Base-by-base conservation (phyloP, 2,329 filamentous ascomycete species). In the Penicillium sp. region DNA sequence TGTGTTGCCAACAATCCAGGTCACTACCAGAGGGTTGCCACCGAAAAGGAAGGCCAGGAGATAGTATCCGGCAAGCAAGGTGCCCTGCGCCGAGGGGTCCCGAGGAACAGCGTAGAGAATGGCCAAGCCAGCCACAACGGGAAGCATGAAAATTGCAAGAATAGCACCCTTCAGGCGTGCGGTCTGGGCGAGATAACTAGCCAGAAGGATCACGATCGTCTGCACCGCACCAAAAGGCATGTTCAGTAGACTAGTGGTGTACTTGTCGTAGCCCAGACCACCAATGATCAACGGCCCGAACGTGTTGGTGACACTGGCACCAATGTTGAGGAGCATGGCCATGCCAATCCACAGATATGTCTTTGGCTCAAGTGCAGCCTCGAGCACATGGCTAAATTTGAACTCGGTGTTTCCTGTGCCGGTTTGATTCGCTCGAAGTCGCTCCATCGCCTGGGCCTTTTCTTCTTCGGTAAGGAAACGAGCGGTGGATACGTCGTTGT, bases 1-100 rank as follows among this genome's bases (percentile, higher is more conserved):
- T 0, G 86, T 89, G 70, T 90, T 90, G 7, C 83, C 85, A 6
- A 89, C 81, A 58, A 89, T 86, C 88, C 88, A 91, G 0, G 85
- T 82, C 0, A 89, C 84, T 27, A 89, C 83, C 10, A 90, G 76
- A 0, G 87, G 87, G 65, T 88, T 89, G 1, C 83, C 85, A 1
- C 85, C 86, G 60, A 86, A 90, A 9, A 89, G 75, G 70, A 89
- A 89, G 0, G 86, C 83, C 0, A 89, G 79, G 2, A 89, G 77
- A 64, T 89, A 89, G 71, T 89, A 89, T 0, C 83, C 86, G 0
- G 79, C 82, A 2, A 90, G 77, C 2, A 88, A 68, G 0, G 79
- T 74, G 0, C 80, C 77, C 46, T 79, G 77, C n/a, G 80, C 71
- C 1, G 75, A 70, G 0, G 73, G 67, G 1, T 59, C 61, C 35